phyloP scores from a whole-genome alignment of 176 grass and related monocot genomes.

The Oryza glumipatula region DNA sequence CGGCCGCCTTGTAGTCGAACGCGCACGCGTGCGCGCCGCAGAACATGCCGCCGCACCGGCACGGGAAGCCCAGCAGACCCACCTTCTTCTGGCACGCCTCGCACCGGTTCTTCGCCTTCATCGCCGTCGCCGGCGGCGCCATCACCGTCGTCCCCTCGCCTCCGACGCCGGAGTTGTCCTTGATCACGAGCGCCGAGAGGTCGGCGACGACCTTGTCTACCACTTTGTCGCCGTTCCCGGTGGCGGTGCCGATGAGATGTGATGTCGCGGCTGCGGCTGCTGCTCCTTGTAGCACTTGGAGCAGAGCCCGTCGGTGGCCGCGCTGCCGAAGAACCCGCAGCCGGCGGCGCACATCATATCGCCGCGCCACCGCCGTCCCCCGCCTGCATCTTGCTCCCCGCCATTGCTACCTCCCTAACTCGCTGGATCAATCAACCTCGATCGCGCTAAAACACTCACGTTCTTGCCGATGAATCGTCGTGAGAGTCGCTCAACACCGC shows the following conservation, averaged over 20 bases:
- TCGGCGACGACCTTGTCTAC: too few species aligned
- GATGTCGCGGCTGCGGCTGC: neutral
- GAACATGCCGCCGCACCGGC: neutral
- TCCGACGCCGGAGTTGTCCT: too few species aligned
- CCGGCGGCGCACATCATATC: neutral
- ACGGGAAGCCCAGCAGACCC: neutral
- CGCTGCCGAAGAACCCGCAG: conserved; percentile 14
- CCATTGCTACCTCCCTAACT: neutral
- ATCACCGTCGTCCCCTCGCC: too few species aligned
- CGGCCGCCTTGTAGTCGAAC: neutral
- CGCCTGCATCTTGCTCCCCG: neutral
- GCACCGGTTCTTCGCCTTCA: neutral
- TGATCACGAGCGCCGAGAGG: too few species aligned
- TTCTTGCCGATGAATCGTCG: too few species aligned
- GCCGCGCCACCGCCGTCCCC: too few species aligned
- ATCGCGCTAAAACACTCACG: too few species aligned
- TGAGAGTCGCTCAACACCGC: too few species aligned
- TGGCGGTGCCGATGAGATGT: too few species aligned
- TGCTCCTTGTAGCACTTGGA: neutral
- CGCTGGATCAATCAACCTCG: too few species aligned
- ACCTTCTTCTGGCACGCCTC: conserved; percentile 4
- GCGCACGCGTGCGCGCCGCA: neutral
- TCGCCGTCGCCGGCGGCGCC: neutral
- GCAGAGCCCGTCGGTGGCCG: neutral
- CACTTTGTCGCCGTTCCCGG: too few species aligned